Percentiles rank a stretch among this genome's conserved stretches.
These are phyloP conservation scores for Talaromyces ruber DNA, from an alignment of 495 filamentous ascomycete species.

Conservation along the genomic window DNA sequence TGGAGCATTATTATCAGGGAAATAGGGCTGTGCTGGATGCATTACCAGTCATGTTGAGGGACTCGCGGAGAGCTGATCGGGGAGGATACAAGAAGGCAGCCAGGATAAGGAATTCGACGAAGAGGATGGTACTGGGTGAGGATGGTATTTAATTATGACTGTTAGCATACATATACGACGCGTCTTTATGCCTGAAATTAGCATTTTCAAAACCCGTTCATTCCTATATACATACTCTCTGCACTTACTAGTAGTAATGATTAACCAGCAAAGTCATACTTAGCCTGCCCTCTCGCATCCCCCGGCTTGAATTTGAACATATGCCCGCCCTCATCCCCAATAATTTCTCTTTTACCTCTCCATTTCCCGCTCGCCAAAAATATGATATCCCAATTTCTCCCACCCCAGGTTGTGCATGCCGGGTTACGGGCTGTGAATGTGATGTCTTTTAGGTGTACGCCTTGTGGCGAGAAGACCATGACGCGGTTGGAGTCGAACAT, in stretches of 20 bases:
- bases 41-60: slow-evolving; percentile 48
- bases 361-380: slow-evolving; percentile 4
- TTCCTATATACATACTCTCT: neutral
- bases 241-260: neutral
- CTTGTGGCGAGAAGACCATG: slow-evolving; percentile 13
- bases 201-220: neutral
- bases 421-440: slow-evolving; percentile 11
- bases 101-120: slow-evolving; percentile 19
- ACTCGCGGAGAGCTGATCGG: slow-evolving; percentile 16
- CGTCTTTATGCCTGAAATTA: neutral
- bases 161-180: neutral
- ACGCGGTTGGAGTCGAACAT: slow-evolving; percentile 9
- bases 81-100: slow-evolving; percentile 24
- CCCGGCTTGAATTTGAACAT: slow-evolving; percentile 12
- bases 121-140: neutral
- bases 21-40: slow-evolving; percentile 75
- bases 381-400: slow-evolving; percentile 1
- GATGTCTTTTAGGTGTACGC: slow-evolving; percentile 10
- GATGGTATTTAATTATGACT: neutral
- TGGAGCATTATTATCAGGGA: slow-evolving; percentile 72
- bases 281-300: slow-evolving; percentile 5
- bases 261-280: slow-evolving; percentile 13
- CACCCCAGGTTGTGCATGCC: slow-evolving; percentile 8
- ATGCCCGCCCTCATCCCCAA: slow-evolving; percentile 11
- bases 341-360: neutral